Evolutionary conservation across 2,329 filamentous ascomycete species (phyloP), one percentile per base, ranked within the genome.

Genomic region (Delphinella strobiligena): DNA sequence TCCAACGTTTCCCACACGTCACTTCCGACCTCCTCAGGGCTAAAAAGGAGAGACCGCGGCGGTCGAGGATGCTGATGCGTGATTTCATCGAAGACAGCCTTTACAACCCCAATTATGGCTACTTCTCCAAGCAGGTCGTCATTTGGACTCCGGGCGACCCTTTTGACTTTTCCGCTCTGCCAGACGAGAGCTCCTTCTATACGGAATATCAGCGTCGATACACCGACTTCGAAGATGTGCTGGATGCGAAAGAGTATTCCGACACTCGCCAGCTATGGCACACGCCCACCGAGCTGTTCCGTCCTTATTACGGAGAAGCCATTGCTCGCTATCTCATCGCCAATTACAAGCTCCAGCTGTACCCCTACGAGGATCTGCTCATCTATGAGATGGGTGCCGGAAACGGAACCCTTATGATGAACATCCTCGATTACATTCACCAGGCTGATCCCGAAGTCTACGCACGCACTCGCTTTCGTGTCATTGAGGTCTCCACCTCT

Each of bases 301-400:
- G 85, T 22, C 91, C 93, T 0, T 93, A 89, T 63, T 98, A 98
- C 59, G 93, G 89, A 55, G 88, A 98, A 68, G 85, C 91, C 24
- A 85, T 98, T 50, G 91, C 89, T n/a, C 80, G 89, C 15, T 95
- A 96, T 60, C 75, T 98, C 33, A 80, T 96, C 49, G 80, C 85
- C 49, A 95, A 98, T 66, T 98, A 98, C 72, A 87, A 91, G 58
- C 76, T 95, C 58, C 85, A 84, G 33, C 76, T 86, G 41, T 96
- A 91, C 59, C 91, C 91, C 2, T 95, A 96, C 67, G 80, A 95
- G 62, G 91, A 98, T 62, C 74, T 98, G 38, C 84, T 93, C 52
- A 93, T 98, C 60, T 98, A 95, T 72, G 91, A 98, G 61, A 93
- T 98, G 82, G 91, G 91, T 38, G 91, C 91, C 30, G 91, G 91